phyloP scores from a whole-genome alignment of 73 alveolate species.

The Paramecium sexaurelia region DNA sequence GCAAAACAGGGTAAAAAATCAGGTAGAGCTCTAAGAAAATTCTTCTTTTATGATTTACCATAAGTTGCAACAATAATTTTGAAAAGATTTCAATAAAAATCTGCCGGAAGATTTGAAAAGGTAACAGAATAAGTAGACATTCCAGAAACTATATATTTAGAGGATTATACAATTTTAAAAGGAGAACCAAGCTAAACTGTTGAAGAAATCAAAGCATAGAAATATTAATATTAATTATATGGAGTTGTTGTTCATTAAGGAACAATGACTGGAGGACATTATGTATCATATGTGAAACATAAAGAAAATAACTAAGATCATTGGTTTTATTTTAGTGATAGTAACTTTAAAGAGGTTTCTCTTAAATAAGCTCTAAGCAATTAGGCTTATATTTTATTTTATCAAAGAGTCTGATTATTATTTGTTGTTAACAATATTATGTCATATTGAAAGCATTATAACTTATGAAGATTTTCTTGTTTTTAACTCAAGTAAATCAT shows the following conservation, averaged over 20 bases:
- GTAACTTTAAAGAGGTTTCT: slow-evolving; percentile 40
- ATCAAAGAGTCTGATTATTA: slow-evolving; percentile 34
- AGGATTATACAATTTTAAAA: slow-evolving; percentile 55
- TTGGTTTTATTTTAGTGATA: slow-evolving; percentile 68
- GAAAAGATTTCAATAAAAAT: slow-evolving; percentile 52
- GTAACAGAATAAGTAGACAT: slow-evolving; percentile 55
- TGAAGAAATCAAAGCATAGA: slow-evolving; percentile 33
- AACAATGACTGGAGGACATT: slow-evolving; percentile 66
- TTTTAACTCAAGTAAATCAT: neutral
- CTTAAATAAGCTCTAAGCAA: slow-evolving; percentile 21
- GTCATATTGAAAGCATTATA: neutral
- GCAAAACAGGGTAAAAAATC: neutral
- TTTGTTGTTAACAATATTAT: neutral
- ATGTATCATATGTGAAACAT: slow-evolving; percentile 67
- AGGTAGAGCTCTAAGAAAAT: slow-evolving; percentile 63
- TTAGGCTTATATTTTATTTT: slow-evolving; percentile 61
- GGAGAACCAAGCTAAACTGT: neutral
- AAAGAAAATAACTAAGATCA: slow-evolving; percentile 30
- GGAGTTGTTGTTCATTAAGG: slow-evolving; percentile 70
- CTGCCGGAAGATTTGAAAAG: slow-evolving; percentile 55
- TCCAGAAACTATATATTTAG: slow-evolving; percentile 45
- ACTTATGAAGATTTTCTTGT: neutral
- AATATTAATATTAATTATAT: slow-evolving; percentile 46
- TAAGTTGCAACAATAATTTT: slow-evolving; percentile 54
- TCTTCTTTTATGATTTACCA: slow-evolving; percentile 60